Conservation (phyloP, 1,139 yeast species). For the Nakaseomyces bracarensis region DNA sequence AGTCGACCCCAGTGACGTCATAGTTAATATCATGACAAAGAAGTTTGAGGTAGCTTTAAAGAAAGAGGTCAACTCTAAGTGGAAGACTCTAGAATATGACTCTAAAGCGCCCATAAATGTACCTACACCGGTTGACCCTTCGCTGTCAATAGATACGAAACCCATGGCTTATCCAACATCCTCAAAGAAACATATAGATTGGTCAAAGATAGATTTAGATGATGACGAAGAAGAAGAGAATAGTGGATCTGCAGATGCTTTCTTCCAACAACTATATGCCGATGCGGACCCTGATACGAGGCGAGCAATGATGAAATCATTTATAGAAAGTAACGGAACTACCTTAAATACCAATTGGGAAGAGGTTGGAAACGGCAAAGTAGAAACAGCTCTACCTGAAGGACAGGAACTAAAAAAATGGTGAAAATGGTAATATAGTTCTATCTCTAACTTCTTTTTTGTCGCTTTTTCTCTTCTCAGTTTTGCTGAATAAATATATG, state of each 20-base stretch:
- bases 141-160: constrained; percentile 2
- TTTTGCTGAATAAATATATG: too few relatives aligned
- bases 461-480: too few relatives aligned
- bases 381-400: constrained; percentile 72
- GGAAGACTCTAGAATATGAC: constrained; percentile 34
- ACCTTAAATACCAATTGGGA: constrained; percentile 90
- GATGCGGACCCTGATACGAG: constrained; percentile 82
- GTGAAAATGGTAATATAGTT: too few relatives aligned
- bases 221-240: constrained; percentile 38
- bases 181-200: constrained; percentile 52
- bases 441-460: too few relatives aligned
- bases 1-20: constrained; percentile 42
- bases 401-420: constrained; percentile 46
- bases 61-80: constrained; percentile 32
- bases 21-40: constrained; percentile 52
- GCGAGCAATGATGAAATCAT: constrained; percentile 96
- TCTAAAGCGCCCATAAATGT: constrained; percentile 14
- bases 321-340: constrained; percentile 89
- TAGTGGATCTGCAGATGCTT: constrained; percentile 49
- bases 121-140: constrained; percentile 7
- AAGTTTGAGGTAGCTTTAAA: constrained; percentile 56
- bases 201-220: constrained; percentile 59
- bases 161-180: constrained; percentile 51
- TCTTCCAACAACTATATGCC: constrained; percentile 66
- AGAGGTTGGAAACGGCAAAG: constrained; percentile 64